phyloP scores from a whole-genome alignment of 2,329 filamentous ascomycete species.

The Acrocalymma vagum region DNA sequence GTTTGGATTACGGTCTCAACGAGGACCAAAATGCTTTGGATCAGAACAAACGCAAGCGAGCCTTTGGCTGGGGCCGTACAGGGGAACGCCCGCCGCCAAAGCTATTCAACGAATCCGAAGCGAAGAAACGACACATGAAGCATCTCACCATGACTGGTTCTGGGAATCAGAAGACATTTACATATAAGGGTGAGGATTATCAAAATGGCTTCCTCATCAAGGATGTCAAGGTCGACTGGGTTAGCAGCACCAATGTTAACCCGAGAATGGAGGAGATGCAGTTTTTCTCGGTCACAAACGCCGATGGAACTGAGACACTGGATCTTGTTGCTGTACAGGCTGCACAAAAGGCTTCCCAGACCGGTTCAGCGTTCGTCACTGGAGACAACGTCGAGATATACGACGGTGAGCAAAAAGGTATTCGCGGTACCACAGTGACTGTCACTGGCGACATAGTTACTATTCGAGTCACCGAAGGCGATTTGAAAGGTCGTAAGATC shows the following conservation, averaged over 20 bases:
- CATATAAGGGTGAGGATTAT: constrained; percentile 88
- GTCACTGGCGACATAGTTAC: constrained; percentile 94
- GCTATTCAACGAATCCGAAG: constrained; percentile 91
- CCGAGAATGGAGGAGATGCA: constrained; percentile 94
- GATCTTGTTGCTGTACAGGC: constrained; percentile 91
- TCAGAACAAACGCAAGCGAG: constrained; percentile 79
- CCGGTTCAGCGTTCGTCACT: constrained; percentile 84
- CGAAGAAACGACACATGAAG: constrained; percentile 82
- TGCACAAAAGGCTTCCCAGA: constrained; percentile 84
- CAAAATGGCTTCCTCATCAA: constrained; percentile 93
- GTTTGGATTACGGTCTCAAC: constrained; percentile 88
- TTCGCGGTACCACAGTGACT: constrained; percentile 83
- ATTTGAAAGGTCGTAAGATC: constrained; percentile 81
- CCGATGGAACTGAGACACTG: constrained; percentile 92
- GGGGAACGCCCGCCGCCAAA: constrained; percentile 83
- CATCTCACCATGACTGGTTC: constrained; percentile 63
- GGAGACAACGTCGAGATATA: constrained; percentile 98
- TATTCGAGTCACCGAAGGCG: constrained; percentile 83
- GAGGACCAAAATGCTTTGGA: constrained; percentile 72
- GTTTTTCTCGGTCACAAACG: constrained; percentile 86
- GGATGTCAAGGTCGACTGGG: constrained; percentile 87
- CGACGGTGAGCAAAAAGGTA: constrained; percentile 91
- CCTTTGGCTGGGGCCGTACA: constrained; percentile 53
- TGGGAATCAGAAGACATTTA: constrained; percentile 74
- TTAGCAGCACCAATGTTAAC: constrained; percentile 89